These are phyloP conservation scores for Coffea eugenioides DNA, from an alignment of 257 asterid species.

Conservation along the genomic window DNA sequence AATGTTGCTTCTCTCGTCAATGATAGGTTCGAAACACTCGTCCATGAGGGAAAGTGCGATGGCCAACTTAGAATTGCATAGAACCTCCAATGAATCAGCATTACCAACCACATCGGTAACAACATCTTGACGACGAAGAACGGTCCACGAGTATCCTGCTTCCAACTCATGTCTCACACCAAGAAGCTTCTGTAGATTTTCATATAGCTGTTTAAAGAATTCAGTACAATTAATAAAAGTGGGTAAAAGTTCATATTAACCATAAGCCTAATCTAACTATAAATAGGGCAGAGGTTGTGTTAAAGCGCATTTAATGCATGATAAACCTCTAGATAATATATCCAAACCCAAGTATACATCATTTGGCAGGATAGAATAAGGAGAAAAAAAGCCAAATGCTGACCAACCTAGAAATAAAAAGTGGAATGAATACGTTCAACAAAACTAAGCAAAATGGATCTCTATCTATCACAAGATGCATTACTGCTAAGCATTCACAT, in stretches of 20 bases:
- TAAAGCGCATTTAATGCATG: background rate
- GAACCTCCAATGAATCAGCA: conserved; percentile 32
- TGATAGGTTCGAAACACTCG: conserved; percentile 39
- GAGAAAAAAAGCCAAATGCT: background rate
- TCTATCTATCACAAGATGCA: background rate
- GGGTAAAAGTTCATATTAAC: background rate
- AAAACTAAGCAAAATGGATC: background rate
- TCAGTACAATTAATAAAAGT: conserved; percentile 19
- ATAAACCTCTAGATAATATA: background rate
- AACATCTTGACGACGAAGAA: conserved; percentile 58
- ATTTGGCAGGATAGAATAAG: background rate
- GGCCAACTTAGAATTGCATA: conserved; percentile 35
- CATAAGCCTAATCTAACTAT: background rate
- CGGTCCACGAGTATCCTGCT: conserved; percentile 70
- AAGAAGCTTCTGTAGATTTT: conserved; percentile 60
- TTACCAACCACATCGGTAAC: conserved; percentile 32
- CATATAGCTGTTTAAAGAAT: conserved; percentile 49
- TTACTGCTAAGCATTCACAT: background rate
- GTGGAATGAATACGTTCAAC: background rate
- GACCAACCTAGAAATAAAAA: background rate
- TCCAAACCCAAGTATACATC: background rate
- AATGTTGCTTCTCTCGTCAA: conserved; percentile 32
- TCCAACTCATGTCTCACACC: conserved; percentile 71
- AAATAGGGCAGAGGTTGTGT: background rate
- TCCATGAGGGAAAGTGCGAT: conserved; percentile 33